Conservation (phyloP, 176 grass and related monocot genomes). For the Hsuehochloa calcarea region DNA sequence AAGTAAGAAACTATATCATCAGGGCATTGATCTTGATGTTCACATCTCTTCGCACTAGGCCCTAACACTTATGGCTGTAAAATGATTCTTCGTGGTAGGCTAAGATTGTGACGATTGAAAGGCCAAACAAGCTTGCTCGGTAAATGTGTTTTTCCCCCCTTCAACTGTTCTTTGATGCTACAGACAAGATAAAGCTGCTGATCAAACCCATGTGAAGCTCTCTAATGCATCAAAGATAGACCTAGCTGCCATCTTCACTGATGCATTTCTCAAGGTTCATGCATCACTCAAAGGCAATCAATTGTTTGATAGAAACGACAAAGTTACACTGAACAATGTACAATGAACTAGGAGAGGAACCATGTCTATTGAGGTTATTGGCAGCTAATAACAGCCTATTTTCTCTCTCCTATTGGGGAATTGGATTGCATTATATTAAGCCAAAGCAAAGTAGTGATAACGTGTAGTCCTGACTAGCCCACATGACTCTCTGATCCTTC, state of each 20-base stretch:
- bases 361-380: slow-evolving; percentile 19
- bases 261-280: slow-evolving; percentile 43
- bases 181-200: neutral
- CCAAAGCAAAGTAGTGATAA: slow-evolving; percentile 14
- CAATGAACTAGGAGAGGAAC: slow-evolving; percentile 31
- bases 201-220: neutral
- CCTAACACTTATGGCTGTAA: neutral
- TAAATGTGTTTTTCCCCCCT: neutral
- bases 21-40: slow-evolving; percentile 15
- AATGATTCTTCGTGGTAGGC: neutral
- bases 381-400: neutral
- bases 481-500: slow-evolving; percentile 41
- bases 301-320: slow-evolving; percentile 33
- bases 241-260: slow-evolving; percentile 14
- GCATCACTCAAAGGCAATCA: slow-evolving; percentile 14
- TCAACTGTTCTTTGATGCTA: neutral
- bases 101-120: neutral
- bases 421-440: slow-evolving; percentile 41
- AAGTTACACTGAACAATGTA: slow-evolving; percentile 30
- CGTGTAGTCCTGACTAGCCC: slow-evolving; percentile 41
- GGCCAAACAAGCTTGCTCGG: neutral
- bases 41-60: neutral
- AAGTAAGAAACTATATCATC: slow-evolving; percentile 18
- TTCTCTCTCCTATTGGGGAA: slow-evolving; percentile 39
- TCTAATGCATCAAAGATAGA: slow-evolving; percentile 4